Percentiles rank a stretch among this genome's conserved stretches.
Evolutionary conservation across 345 rosid genomes (phyloP).

Genomic region (Lumnitzera littorea): DNA sequence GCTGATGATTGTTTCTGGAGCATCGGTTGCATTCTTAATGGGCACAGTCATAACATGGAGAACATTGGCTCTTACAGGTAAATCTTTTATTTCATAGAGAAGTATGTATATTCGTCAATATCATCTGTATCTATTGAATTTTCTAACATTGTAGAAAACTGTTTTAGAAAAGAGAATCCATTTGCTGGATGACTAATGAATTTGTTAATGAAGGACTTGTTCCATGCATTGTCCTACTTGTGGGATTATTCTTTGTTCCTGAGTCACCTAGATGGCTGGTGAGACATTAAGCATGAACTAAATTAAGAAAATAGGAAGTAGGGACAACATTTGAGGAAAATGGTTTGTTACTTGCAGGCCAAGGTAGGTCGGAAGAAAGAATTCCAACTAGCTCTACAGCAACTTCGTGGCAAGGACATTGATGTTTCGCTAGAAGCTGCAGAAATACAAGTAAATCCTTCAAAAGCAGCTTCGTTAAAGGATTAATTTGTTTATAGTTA

Average conservation of each 20-base stretch:
- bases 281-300: constrained; percentile 5
- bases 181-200: background rate
- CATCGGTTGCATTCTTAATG: constrained; percentile 54
- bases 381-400: constrained; percentile 52
- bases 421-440: constrained; percentile 63
- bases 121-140: too few relatives aligned
- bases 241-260: constrained; percentile 65
- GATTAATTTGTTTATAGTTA: too few relatives aligned
- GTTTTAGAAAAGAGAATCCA: constrained; percentile 6
- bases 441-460: constrained; percentile 46
- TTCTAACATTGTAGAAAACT: background rate
- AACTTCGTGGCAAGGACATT: constrained; percentile 59
- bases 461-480: background rate
- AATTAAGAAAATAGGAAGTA: background rate
- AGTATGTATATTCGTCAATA: background rate
- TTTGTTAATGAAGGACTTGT: constrained; percentile 41
- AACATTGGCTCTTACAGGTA: constrained; percentile 74
- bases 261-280: constrained; percentile 98
- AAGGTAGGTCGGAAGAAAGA: constrained; percentile 59
- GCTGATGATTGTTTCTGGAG: constrained; percentile 73
- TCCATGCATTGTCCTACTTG: constrained; percentile 64
- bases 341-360: constrained; percentile 37
- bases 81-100: constrained; percentile 1
- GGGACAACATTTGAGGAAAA: background rate
- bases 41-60: constrained; percentile 76